Percentiles rank a stretch among this genome's conserved stretches.
Conservation (phyloP, 768 basidiomycete species). For the Amanita molliuscula region DNA sequence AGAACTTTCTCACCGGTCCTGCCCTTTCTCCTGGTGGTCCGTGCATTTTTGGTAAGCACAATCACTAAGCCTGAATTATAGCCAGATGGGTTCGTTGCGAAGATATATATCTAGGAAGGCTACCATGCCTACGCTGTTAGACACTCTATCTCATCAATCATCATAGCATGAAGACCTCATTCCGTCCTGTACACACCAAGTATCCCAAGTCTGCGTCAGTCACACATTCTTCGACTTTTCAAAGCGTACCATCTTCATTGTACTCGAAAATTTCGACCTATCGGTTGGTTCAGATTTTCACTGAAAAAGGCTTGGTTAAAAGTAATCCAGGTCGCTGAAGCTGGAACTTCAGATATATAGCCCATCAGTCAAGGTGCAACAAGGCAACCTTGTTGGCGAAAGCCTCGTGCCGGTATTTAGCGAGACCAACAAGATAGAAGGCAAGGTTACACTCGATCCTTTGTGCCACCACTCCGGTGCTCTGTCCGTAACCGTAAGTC, state of each 20-base stretch:
- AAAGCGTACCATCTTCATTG: slow-evolving; percentile 21
- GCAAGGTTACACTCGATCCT: slow-evolving; percentile 48
- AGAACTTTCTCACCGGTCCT: background rate
- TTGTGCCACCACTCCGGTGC: slow-evolving; percentile 43
- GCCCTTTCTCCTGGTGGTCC: background rate
- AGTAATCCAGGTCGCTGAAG: slow-evolving; percentile 25
- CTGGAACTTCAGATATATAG: slow-evolving; percentile 56
- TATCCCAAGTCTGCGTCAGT: slow-evolving; percentile 18
- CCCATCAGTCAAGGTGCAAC: slow-evolving; percentile 43
- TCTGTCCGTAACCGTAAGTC: slow-evolving; percentile 43
- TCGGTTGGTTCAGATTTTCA: slow-evolving; percentile 24
- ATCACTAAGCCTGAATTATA: background rate
- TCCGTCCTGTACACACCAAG: slow-evolving; percentile 14
- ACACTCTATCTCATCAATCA: background rate
- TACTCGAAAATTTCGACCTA: slow-evolving; percentile 40
- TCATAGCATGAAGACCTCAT: slow-evolving; percentile 9
- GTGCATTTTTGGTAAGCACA: background rate
- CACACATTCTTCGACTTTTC: slow-evolving; percentile 21
- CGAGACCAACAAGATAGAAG: slow-evolving; percentile 48
- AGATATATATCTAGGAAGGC: background rate
- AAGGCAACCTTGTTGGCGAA: slow-evolving; percentile 15
- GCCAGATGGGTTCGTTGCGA: background rate
- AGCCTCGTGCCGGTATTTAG: slow-evolving; percentile 45
- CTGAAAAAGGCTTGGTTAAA: background rate
- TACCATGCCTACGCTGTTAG: background rate